Percentiles rank a stretch among this genome's conserved stretches.
Conservation (phyloP, 108 stramenopile genomes). For the Skeletonema marinoi region DNA sequence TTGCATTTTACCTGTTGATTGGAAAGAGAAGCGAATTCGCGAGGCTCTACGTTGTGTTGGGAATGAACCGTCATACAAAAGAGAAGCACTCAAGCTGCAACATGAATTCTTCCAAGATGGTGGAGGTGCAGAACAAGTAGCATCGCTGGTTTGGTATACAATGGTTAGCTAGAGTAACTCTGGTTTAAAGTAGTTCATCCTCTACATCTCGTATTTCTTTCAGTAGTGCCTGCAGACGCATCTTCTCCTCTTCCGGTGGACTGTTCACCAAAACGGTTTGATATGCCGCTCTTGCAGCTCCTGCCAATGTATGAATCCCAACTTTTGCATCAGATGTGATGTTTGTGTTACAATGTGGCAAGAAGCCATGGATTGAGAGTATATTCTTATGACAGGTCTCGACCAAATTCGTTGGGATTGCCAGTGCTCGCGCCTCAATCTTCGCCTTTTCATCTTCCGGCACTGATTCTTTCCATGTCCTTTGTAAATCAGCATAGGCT, state of each 20-base stretch:
- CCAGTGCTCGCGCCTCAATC: constrained; percentile 65
- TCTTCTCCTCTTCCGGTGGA: constrained; percentile 64
- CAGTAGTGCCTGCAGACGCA: constrained; percentile 53
- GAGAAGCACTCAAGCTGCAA: not conserved
- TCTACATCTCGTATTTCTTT: constrained; percentile 65
- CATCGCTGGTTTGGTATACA: not conserved
- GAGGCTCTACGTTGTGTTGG: constrained; percentile 19
- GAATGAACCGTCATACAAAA: not conserved
- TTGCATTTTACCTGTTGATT: constrained; percentile 18
- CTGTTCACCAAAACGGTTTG: constrained; percentile 79
- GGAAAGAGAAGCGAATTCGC: constrained; percentile 23
- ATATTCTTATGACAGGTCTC: constrained; percentile 68
- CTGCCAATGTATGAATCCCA: constrained; percentile 79
- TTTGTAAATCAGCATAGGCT: constrained; percentile 75
- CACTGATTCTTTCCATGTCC: constrained; percentile 72
- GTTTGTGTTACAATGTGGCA: constrained; percentile 78
- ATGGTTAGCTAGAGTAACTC: not conserved
- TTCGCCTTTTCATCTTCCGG: constrained; percentile 55
- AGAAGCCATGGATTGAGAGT: constrained; percentile 57
- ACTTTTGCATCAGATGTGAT: constrained; percentile 83
- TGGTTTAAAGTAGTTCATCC: constrained; percentile 44
- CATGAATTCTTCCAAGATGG: not conserved
- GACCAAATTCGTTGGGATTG: constrained; percentile 60
- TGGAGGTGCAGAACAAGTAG: not conserved
- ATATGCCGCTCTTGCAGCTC: constrained; percentile 80